Conservation (phyloP, 768 basidiomycete species). For the Phanerochaete carnosa region DNA sequence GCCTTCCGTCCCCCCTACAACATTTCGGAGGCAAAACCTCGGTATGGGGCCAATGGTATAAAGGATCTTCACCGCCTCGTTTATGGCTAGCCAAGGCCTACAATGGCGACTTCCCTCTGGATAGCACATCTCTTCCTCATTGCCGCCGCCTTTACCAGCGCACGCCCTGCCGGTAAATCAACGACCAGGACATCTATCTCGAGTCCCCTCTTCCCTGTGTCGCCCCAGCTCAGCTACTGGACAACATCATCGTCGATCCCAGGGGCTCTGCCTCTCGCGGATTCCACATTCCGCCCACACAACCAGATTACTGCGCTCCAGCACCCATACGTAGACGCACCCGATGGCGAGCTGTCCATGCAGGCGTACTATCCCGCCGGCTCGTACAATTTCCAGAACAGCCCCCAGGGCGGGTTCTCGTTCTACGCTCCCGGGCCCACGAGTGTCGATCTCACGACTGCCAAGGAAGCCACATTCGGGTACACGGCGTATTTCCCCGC, state of each 20-base stretch:
- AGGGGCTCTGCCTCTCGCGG: conserved; percentile 23
- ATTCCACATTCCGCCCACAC: conserved; percentile 23
- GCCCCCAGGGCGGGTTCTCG: conserved; percentile 57
- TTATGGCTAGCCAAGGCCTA: neutral
- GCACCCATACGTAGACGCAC: conserved; percentile 23
- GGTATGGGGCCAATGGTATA: neutral
- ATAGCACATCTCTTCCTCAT: neutral
- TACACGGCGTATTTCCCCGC: conserved; percentile 60
- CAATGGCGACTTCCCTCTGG: neutral
- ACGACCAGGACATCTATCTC: conserved; percentile 2
- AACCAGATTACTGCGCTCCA: conserved; percentile 20
- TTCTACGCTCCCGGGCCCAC: conserved; percentile 66
- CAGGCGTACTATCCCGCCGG: conserved; percentile 35
- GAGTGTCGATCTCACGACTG: conserved; percentile 50
- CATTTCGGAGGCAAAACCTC: neutral
- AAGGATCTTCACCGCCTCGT: neutral
- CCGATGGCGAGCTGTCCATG: conserved; percentile 23
- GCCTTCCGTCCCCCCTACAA: too few species aligned
- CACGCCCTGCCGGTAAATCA: neutral
- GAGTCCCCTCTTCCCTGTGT: conserved; percentile 22
- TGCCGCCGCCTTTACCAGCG: neutral
- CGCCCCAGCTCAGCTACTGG: conserved; percentile 19
- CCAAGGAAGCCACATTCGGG: conserved; percentile 63
- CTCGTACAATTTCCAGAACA: conserved; percentile 47
- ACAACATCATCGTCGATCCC: conserved; percentile 20